Evolutionary conservation across 805 yeast genomes (phyloP).

Genomic region (Vanderwaltozyma tropicalis): DNA sequence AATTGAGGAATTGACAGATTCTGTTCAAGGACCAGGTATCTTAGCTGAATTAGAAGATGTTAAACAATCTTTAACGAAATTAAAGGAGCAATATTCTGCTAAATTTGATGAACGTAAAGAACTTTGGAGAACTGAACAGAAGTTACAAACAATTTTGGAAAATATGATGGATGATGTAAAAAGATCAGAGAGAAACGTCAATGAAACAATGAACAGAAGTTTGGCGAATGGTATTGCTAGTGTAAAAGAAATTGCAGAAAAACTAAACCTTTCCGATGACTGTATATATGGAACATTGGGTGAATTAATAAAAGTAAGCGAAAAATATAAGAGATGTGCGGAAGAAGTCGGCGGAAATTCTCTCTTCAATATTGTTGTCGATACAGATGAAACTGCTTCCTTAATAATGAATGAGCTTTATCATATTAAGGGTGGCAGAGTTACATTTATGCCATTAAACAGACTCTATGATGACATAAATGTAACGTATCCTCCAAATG

Average conservation of each 20-base stretch:
- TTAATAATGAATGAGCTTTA: constrained; percentile 65
- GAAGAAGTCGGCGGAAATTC: constrained; percentile 86
- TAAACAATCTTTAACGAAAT: constrained; percentile 18
- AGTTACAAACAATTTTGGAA: constrained; percentile 44
- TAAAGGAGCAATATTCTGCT: constrained; percentile 34
- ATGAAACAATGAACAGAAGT: constrained; percentile 66
- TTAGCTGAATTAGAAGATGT: constrained; percentile 27
- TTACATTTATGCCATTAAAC: constrained; percentile 84
- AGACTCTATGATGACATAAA: constrained; percentile 37
- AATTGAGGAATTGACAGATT: constrained; percentile 28
- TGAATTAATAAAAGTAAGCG: constrained; percentile 70
- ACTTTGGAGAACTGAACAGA: constrained; percentile 73
- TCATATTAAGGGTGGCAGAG: constrained; percentile 66
- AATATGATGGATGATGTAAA: constrained; percentile 46
- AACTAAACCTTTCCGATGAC: constrained; percentile 41
- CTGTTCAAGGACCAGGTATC: constrained; percentile 30
- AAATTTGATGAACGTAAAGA: constrained; percentile 58
- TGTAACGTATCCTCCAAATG: constrained; percentile 49
- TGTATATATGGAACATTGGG: constrained; percentile 80
- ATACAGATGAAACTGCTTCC: constrained; percentile 75
- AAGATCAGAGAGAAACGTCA: constrained; percentile 48
- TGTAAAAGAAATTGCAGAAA: constrained; percentile 51
- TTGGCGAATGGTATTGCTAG: constrained; percentile 60
- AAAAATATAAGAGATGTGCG: constrained; percentile 73
- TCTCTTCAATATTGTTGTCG: constrained; percentile 82